These are phyloP conservation scores for Cystobasidium tubakii DNA, from an alignment of 768 basidiomycete genomes.

Conservation along the genomic window DNA sequence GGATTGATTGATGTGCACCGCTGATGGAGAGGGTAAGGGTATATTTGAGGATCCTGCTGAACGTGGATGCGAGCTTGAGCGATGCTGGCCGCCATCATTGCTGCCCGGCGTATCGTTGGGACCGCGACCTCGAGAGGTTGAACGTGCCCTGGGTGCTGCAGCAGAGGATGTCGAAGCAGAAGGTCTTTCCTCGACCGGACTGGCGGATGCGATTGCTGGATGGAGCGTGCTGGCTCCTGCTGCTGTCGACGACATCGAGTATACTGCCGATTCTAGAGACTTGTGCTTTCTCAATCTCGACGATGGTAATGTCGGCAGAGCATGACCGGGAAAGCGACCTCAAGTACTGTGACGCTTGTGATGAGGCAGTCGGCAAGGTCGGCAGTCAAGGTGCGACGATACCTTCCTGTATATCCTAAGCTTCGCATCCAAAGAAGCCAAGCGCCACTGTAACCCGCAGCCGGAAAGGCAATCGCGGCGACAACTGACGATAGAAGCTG, in stretches of 20 bases:
- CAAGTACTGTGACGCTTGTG: too few relatives aligned
- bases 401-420: too few relatives aligned
- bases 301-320: too few relatives aligned
- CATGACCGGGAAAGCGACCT: too few relatives aligned
- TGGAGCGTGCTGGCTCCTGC: background rate
- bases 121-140: slow-evolving; percentile 7
- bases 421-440: too few relatives aligned
- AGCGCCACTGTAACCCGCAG: too few relatives aligned
- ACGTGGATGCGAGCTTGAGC: background rate
- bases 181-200: background rate
- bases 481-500: too few relatives aligned
- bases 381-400: too few relatives aligned
- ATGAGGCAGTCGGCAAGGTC: too few relatives aligned
- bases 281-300: too few relatives aligned
- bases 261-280: background rate
- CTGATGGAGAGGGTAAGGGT: slow-evolving; percentile 30
- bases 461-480: too few relatives aligned
- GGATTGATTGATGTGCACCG: slow-evolving; percentile 31
- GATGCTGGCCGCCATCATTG: background rate
- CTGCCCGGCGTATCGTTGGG: background rate
- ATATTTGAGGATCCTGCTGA: slow-evolving; percentile 6
- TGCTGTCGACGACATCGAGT: background rate
- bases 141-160: background rate
- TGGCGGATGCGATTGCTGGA: background rate
- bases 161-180: background rate